Base-by-base conservation (phyloP, 371 early-diverging fungal genomes). In the Apophysomyces sp. region DNA sequence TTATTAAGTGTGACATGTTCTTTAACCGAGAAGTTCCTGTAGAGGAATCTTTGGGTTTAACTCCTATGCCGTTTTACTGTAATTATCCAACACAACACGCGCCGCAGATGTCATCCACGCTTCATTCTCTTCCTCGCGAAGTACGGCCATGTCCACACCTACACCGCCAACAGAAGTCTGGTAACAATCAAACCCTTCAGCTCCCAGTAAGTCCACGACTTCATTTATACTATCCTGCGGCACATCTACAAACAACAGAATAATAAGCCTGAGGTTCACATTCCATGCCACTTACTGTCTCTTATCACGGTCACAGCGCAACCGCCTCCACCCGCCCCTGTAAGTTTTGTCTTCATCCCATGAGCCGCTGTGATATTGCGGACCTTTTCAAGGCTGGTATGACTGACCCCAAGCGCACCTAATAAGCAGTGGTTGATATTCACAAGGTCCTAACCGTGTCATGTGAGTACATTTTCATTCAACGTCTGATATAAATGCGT, bases 261-360 rank as follows among this genome's bases (percentile, higher is more conserved):
- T n/a, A n/a, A n/a, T n/a, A n/a, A n/a, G n/a, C n/a, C n/a, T n/a
- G n/a, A n/a, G n/a, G n/a, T n/a, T n/a, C n/a, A n/a, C n/a, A n/a
- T n/a, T n/a, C n/a, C n/a, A n/a, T n/a, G n/a, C n/a, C n/a, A 30
- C 68, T 72, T 81, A 87, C 89, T 88, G 58, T 85, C 79, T n/a
- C 83, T 84, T 18, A 98, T 66, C 53, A 94, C 73, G 0, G 93
- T 91, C 56, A 98, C 68, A 9, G 93, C 91, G 67, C 98, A 98
- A 2, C 98, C 98, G 30, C 98, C 98, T 31, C 98, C 98, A 30
- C 98, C 98, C n/a, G 95, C 96, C 18, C 98, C 98, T 0, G 98
- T 98, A 40, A 98, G 76, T 73, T 98, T 98, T 11, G 95, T 84
- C 31, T 83, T 80, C 57, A 96, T 72, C 0, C 87, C 86, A 55